Evolutionary conservation across 2,329 filamentous ascomycete genomes (phyloP), one percentile per base, ranked within the genome.

Genomic region (Piedraia hortae): DNA sequence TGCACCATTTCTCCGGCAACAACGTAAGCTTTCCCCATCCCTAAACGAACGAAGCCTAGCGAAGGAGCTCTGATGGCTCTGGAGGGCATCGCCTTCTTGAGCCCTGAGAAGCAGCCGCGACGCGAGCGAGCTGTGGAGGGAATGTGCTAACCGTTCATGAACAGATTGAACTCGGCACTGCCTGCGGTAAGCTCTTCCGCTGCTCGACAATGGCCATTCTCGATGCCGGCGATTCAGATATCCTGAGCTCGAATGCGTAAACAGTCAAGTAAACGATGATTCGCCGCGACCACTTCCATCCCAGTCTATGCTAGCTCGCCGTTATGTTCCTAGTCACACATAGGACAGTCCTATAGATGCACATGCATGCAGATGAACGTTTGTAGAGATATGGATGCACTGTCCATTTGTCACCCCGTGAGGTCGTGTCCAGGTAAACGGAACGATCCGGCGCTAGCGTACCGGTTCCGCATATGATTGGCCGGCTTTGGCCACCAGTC

Each of bases 1-100:
- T 93, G 45, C 82, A 93, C 64, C 85, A 97, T 64, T 93, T 91
- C 60, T 63, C 63, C 40, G 85, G 85, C 45, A 90, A 88, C 70
- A 93, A 93, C 67, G 82, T 93, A 70, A 71, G 82, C 77, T 23
- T 25, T 16, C 13, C 22, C 15, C 29, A 22, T 17, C 11, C 20
- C 14, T 16, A 29, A 10, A 16, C 24, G 17, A 18, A 30, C 20
- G 16, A 19, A 22, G 26, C 38, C 39, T 41, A 27, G 37, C 39
- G 39, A 42, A 41, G 34, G 39, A 41, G 38, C 37, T 34, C 19
- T 31, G 27, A 28, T 26, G 38, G 39, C 37, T 42, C 38, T 42
- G 39, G 39, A 41, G 31, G 38, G 39, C 36, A 34, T 28, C 28
- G 29, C 21, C 32, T 34, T 42, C 35, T 44, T 41, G 54, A 57